A percentile compares a stretch with the other conserved stretches of the same genome.
Evolutionary conservation across 257 asterid genomes (phyloP).

Genomic region (Pogostemon cablin): DNA sequence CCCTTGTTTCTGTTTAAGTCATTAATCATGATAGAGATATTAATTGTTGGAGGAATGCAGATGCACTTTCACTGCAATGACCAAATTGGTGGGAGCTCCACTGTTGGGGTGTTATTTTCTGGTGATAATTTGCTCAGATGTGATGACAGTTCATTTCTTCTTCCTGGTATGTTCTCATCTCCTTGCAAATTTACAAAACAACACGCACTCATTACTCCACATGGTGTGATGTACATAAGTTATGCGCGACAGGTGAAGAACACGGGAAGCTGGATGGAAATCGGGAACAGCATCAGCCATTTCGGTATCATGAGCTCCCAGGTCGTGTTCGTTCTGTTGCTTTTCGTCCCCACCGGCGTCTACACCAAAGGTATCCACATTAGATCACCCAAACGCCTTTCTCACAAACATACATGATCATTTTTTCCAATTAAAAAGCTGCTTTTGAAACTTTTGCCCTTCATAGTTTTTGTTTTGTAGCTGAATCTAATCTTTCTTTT

Average conservation of each 20-base stretch:
- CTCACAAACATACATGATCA: slow-evolving; percentile 62
- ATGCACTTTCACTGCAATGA: slow-evolving; percentile 85
- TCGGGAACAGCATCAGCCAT: slow-evolving; percentile 98
- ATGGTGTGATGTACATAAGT: background rate
- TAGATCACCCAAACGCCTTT: slow-evolving; percentile 48
- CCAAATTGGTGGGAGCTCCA: slow-evolving; percentile 71
- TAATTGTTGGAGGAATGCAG: slow-evolving; percentile 44
- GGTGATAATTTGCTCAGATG: slow-evolving; percentile 90
- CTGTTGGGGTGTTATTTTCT: slow-evolving; percentile 90
- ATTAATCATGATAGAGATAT: no score
- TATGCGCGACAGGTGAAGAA: slow-evolving; percentile 66
- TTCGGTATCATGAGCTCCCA: slow-evolving; percentile 98
- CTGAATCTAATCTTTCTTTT: background rate
- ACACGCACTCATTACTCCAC: background rate
- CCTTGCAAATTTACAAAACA: no score
- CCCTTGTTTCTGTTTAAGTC: background rate
- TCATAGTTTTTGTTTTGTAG: background rate
- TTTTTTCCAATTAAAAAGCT: background rate
- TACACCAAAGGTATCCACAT: slow-evolving; percentile 79
- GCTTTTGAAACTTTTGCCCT: background rate
- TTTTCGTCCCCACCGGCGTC: slow-evolving; percentile 68
- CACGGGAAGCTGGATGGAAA: slow-evolving; percentile 99
- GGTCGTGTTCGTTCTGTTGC: slow-evolving; percentile 88
- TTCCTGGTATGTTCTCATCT: slow-evolving; percentile 66
- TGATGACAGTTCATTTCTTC: slow-evolving; percentile 96